Evolutionary conservation across 2,329 filamentous ascomycete genomes (phyloP).

Genomic region (Botrytis byssoidea): DNA sequence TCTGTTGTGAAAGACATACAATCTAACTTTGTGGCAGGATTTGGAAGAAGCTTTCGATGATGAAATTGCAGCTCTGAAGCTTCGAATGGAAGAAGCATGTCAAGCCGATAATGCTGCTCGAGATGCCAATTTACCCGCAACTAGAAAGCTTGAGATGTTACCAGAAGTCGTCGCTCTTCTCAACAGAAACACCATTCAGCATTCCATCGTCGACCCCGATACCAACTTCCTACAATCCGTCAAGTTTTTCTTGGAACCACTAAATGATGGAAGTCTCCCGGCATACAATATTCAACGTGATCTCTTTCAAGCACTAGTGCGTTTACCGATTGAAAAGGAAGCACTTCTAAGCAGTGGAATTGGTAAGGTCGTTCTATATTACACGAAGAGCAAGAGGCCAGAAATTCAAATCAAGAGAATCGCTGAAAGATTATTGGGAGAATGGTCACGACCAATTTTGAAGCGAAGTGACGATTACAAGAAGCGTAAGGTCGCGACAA

Average conservation of each 20-base stretch:
- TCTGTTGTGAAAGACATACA: not conserved
- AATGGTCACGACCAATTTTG: conserved; percentile 93
- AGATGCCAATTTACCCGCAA: conserved; percentile 73
- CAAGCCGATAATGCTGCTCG: conserved; percentile 82
- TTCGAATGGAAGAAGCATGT: conserved; percentile 87
- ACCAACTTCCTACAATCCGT: conserved; percentile 93
- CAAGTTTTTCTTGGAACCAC: conserved; percentile 93
- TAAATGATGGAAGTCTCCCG: conserved; percentile 89
- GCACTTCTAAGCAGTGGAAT: conserved; percentile 86
- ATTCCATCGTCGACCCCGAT: conserved; percentile 87
- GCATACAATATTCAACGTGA: conserved; percentile 98
- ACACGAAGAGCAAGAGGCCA: conserved; percentile 90
- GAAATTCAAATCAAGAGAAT: conserved; percentile 88
- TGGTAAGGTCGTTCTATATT: conserved; percentile 94
- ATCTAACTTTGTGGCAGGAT: conserved; percentile 55
- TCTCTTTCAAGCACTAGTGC: conserved; percentile 76
- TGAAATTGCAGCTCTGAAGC: conserved; percentile 82
- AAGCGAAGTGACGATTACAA: conserved; percentile 94
- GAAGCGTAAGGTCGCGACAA: conserved; percentile 68
- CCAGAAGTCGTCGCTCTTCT: conserved; percentile 85
- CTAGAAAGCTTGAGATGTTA: conserved; percentile 90
- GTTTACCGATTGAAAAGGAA: conserved; percentile 88
- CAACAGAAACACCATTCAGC: conserved; percentile 82
- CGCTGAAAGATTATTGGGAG: conserved; percentile 86
- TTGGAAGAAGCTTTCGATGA: conserved; percentile 88